These are phyloP conservation scores for Talaromyces sp. DNA, from an alignment of 2,329 filamentous ascomycete species.

Conservation along the genomic window DNA sequence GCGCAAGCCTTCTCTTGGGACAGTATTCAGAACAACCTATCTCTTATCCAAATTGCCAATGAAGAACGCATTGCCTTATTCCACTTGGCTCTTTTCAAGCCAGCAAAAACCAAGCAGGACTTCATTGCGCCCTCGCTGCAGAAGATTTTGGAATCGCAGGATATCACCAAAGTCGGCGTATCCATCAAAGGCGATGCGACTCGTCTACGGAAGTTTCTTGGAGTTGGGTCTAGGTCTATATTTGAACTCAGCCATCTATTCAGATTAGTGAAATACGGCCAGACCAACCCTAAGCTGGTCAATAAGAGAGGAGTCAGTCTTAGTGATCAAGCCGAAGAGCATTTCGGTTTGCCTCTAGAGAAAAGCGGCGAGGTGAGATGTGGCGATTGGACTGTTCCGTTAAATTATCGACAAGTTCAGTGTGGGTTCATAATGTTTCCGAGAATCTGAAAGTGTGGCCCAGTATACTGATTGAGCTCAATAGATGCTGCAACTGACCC, in stretches of 20 bases:
- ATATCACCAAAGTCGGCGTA: constrained; percentile 76
- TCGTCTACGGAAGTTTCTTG: constrained; percentile 68
- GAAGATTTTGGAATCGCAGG: constrained; percentile 69
- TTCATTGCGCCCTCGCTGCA: constrained; percentile 72
- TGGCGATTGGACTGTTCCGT: constrained; percentile 70
- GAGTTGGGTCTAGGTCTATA: constrained; percentile 65
- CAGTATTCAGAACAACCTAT: constrained; percentile 69
- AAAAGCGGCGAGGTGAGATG: constrained; percentile 72
- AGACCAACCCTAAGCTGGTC: constrained; percentile 57
- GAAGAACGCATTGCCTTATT: constrained; percentile 77
- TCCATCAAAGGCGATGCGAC: constrained; percentile 71
- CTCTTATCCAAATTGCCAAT: constrained; percentile 80
- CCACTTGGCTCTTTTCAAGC: constrained; percentile 69
- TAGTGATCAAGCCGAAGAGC: constrained; percentile 69
- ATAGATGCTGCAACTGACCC: constrained; percentile 81
- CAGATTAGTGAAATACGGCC: constrained; percentile 71
- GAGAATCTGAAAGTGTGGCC: not conserved
- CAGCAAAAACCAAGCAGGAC: constrained; percentile 46
- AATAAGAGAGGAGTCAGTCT: constrained; percentile 69
- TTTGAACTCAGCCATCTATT: constrained; percentile 85
- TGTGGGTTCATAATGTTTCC: constrained; percentile 59
- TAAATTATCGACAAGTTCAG: constrained; percentile 67
- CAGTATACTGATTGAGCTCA: not conserved
- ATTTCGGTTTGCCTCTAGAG: constrained; percentile 72
- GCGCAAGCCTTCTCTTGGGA: constrained; percentile 50